Conservation (phyloP, 306 rosid species). For the Cucurbita maxima region DNA sequence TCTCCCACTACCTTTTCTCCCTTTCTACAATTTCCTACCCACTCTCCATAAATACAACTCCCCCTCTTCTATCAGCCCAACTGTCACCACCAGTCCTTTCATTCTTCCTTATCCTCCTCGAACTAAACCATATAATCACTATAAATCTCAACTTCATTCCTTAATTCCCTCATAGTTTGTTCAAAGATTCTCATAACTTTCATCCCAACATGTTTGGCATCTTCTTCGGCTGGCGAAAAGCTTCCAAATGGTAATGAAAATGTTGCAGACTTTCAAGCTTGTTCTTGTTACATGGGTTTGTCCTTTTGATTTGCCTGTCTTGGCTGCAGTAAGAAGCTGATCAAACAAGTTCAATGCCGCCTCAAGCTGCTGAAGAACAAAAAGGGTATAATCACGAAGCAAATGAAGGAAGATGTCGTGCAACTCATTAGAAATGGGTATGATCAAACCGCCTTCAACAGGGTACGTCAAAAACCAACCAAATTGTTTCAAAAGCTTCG, state of each 20-base stretch:
- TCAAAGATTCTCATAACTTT: neutral
- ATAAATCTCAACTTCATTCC: neutral
- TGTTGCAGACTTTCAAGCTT: neutral
- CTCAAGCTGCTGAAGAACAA: constrained; percentile 50
- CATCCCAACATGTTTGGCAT: constrained; percentile 42
- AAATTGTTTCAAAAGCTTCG: neutral
- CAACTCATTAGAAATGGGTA: constrained; percentile 38
- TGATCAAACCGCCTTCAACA: constrained; percentile 33
- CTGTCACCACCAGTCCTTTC: constrained; percentile 14
- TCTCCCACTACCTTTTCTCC: constrained; percentile 13
- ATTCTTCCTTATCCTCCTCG: neutral
- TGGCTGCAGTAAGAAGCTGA: constrained; percentile 41
- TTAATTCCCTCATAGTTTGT: neutral
- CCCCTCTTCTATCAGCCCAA: constrained; percentile 10
- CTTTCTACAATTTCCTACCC: constrained; percentile 23
- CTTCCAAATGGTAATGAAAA: constrained; percentile 61
- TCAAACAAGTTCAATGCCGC: constrained; percentile 37
- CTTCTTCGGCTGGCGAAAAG: constrained; percentile 76
- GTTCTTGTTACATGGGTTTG: neutral
- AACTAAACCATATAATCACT: neutral
- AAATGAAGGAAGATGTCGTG: constrained; percentile 35
- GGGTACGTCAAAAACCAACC: constrained; percentile 17
- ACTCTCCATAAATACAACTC: constrained; percentile 20
- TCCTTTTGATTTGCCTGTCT: neutral
- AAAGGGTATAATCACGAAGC: constrained; percentile 34